These are phyloP conservation scores for Solanum ahanhuiri DNA, from an alignment of 257 asterid species.

Conservation along the genomic window DNA sequence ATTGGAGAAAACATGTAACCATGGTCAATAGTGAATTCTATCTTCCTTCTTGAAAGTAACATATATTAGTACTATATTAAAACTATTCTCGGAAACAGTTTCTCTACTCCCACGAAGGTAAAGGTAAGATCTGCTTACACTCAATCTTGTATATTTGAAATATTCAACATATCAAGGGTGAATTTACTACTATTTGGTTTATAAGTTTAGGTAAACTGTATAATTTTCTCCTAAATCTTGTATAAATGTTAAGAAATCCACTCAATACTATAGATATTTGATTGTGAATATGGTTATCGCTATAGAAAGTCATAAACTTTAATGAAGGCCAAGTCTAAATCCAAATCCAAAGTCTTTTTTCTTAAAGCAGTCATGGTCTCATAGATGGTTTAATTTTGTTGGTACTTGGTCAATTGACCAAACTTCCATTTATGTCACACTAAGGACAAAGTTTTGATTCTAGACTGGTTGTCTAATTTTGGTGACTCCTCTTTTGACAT, in stretches of 20 bases:
- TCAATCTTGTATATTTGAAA: background rate
- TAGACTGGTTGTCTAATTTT: background rate
- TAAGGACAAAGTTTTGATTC: background rate
- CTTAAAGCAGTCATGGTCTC: background rate
- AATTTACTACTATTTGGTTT: background rate
- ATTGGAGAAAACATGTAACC: background rate
- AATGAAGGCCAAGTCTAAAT: background rate
- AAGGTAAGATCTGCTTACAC: background rate
- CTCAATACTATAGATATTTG: background rate
- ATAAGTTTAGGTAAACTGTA: background rate
- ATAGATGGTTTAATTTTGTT: background rate
- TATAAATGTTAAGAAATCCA: background rate
- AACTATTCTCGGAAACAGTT: background rate
- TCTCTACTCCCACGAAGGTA: background rate
- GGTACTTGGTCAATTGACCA: slow-evolving; percentile 6
- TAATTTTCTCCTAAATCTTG: background rate
- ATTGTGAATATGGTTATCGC: rapidly evolving
- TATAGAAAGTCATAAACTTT: background rate
- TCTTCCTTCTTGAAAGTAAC: background rate
- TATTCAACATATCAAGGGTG: background rate
- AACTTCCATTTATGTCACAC: background rate
- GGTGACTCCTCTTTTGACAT: background rate
- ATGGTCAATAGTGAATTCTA: background rate
- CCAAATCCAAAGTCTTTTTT: background rate
- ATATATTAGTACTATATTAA: background rate